Percentiles rank a stretch among this genome's conserved stretches.
phyloP scores from a whole-genome alignment of 2,329 filamentous ascomycete genomes.

The Colletotrichum falcatum region DNA sequence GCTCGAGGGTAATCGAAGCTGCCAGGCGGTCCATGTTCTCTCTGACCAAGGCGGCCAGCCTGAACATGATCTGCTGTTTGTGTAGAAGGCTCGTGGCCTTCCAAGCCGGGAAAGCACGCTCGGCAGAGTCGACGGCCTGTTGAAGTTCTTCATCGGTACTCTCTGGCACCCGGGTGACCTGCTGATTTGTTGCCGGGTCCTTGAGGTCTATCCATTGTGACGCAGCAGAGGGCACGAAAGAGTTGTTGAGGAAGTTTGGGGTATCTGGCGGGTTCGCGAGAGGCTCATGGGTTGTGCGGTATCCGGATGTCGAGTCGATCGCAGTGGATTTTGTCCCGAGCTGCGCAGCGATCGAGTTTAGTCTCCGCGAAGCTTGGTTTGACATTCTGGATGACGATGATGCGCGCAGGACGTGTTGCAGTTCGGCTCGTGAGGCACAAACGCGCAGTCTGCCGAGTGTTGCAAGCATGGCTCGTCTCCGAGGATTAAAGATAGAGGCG shows the following conservation, averaged over 20 bases:
- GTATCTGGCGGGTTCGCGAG: conserved; percentile 76
- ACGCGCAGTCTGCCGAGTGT: no score
- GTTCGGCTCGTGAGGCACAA: no score
- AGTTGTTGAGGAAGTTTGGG: conserved; percentile 85
- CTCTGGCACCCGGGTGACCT: conserved; percentile 87
- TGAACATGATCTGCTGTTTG: conserved; percentile 89
- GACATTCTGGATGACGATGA: no score
- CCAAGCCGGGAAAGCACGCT: conserved; percentile 82
- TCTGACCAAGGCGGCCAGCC: conserved; percentile 81
- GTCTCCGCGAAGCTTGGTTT: no score
- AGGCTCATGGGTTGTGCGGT: no score
- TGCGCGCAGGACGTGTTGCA: no score
- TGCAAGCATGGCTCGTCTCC: no score
- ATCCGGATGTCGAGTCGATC: no score
- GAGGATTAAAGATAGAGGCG: no score
- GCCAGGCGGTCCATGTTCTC: conserved; percentile 89
- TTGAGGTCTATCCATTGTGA: conserved; percentile 83
- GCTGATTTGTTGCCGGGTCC: conserved; percentile 87
- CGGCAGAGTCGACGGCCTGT: conserved; percentile 79
- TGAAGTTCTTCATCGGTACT: conserved; percentile 82
- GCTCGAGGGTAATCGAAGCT: conserved; percentile 87
- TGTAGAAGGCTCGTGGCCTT: conserved; percentile 76
- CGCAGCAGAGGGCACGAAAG: conserved; percentile 76
- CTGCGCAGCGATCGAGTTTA: no score
- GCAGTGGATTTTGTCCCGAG: no score